Evolutionary conservation across 2,329 filamentous ascomycete genomes (phyloP).

Genomic region (Botrytis elliptica): DNA sequence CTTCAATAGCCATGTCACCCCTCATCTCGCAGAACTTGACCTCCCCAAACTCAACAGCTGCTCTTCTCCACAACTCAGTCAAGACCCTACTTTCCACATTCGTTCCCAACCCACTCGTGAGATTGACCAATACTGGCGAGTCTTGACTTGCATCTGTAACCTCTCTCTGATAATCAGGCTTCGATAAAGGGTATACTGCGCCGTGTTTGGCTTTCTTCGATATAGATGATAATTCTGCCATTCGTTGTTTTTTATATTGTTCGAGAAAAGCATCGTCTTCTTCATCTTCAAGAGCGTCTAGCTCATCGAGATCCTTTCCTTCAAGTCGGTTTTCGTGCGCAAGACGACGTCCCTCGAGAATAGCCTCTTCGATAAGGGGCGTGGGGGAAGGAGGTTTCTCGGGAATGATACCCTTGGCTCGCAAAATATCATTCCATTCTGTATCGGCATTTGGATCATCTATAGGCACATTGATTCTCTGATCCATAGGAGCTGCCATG

Average conservation of each 20-base stretch:
- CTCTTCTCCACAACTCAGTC: slow-evolving; percentile 79
- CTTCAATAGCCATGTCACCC: slow-evolving; percentile 90
- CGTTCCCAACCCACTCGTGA: slow-evolving; percentile 73
- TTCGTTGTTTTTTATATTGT: slow-evolving; percentile 80
- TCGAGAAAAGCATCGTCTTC: slow-evolving; percentile 93
- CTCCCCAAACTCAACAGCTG: slow-evolving; percentile 83
- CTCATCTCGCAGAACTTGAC: slow-evolving; percentile 97
- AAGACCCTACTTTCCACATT: slow-evolving; percentile 85
- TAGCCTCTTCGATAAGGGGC: slow-evolving; percentile 91
- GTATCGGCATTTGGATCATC: slow-evolving; percentile 96
- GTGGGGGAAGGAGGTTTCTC: slow-evolving; percentile 96
- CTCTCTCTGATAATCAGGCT: slow-evolving; percentile 87
- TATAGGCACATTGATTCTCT: slow-evolving; percentile 76
- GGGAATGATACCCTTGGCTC: slow-evolving; percentile 95
- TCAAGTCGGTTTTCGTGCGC: slow-evolving; percentile 92
- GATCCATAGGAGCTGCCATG: slow-evolving; percentile 63
- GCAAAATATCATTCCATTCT: slow-evolving; percentile 99
- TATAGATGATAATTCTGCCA: slow-evolving; percentile 76
- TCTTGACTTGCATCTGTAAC: slow-evolving; percentile 86
- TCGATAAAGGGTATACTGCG: slow-evolving; percentile 88
- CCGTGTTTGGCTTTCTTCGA: slow-evolving; percentile 79
- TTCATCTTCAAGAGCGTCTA: slow-evolving; percentile 90
- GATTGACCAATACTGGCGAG: slow-evolving; percentile 69
- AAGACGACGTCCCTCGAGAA: slow-evolving; percentile 76
- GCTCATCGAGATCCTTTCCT: slow-evolving; percentile 90